A percentile compares a stretch with the other conserved stretches of the same genome.
Evolutionary conservation across 1,139 yeast genomes (phyloP).

Genomic region (Geotrichum klebahnii): DNA sequence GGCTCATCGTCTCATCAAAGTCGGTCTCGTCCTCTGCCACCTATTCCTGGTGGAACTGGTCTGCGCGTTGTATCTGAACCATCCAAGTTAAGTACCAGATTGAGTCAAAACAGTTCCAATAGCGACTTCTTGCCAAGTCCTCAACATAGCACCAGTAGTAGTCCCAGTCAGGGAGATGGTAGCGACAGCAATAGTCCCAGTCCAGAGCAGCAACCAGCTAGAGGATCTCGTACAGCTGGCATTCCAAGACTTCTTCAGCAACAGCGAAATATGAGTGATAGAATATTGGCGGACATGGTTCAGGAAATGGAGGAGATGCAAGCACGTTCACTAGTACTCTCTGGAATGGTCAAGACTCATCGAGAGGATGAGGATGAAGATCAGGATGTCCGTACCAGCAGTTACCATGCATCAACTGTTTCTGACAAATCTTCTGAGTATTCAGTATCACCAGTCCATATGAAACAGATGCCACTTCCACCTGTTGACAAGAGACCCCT

Average conservation of each 20-base stretch:
- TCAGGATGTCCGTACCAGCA: not conserved
- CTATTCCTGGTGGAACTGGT: slow-evolving; percentile 16
- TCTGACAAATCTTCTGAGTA: slow-evolving; percentile 13
- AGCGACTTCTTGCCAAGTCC: not conserved
- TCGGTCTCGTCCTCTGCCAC: slow-evolving; percentile 16
- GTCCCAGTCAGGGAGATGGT: not conserved
- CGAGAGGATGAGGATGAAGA: not conserved
- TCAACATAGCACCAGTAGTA: not conserved
- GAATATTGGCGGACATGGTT: slow-evolving; percentile 32
- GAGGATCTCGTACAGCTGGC: not conserved
- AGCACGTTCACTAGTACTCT: slow-evolving; percentile 24
- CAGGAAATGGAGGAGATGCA: slow-evolving; percentile 33
- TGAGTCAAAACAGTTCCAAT: not conserved
- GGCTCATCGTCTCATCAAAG: slow-evolving; percentile 2
- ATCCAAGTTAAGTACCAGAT: not conserved
- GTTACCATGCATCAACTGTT: not conserved
- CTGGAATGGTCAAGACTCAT: slow-evolving; percentile 10
- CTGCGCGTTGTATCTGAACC: slow-evolving; percentile 7
- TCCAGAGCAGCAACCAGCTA: not conserved
- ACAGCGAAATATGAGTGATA: slow-evolving; percentile 28
- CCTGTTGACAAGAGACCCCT: not conserved
- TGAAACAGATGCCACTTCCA: not conserved
- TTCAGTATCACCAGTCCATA: slow-evolving; percentile 5
- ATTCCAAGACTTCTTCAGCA: slow-evolving; percentile 15
- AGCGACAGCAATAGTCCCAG: not conserved